These are phyloP conservation scores for Neurospora sp. DNA, from an alignment of 495 filamentous ascomycete genomes.

Conservation along the genomic window DNA sequence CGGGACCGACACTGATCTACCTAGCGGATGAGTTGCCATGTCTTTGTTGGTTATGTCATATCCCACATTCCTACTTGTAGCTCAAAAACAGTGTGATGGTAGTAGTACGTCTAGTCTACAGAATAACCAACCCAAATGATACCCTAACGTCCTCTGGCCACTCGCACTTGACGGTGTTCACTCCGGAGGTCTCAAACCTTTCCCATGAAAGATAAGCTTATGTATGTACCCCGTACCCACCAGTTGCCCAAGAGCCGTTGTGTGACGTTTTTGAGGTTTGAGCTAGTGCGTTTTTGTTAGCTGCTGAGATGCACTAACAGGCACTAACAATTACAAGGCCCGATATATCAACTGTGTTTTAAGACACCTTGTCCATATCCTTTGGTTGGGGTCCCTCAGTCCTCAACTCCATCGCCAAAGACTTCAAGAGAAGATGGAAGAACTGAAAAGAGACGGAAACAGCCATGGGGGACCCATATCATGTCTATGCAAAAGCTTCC, in stretches of 20 bases:
- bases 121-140: neutral
- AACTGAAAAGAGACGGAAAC: neutral
- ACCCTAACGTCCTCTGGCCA: neutral
- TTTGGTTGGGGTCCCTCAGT: neutral
- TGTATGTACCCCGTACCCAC: neutral
- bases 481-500: neutral
- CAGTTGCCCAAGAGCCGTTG: neutral
- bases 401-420: neutral
- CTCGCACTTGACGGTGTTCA: neutral
- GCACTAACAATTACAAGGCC: neutral
- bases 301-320: neutral
- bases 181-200: neutral
- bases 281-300: neutral
- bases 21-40: neutral
- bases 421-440: neutral
- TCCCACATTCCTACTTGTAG: neutral
- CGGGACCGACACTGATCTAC: neutral
- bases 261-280: neutral
- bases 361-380: neutral
- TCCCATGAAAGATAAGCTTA: neutral
- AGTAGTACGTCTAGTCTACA: neutral
- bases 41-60: neutral
- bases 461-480: neutral
- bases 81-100: neutral
- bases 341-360: neutral